Percentiles rank a stretch among this genome's conserved stretches.
phyloP scores from a whole-genome alignment of 352 stramenopile genomes.

The Phytopythium montanum region DNA sequence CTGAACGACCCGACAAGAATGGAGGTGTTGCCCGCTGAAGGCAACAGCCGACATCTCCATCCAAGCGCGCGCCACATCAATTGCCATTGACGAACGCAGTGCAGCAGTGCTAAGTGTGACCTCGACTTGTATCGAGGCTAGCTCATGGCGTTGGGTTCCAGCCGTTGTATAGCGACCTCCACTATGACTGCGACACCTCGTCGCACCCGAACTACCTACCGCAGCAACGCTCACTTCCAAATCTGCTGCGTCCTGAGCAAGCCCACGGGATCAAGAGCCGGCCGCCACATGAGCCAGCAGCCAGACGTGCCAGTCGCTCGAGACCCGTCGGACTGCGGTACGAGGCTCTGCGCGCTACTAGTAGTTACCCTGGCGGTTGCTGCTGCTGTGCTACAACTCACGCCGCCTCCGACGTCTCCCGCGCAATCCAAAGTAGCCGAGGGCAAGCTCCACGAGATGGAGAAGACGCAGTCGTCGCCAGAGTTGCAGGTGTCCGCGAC shows the following conservation, averaged over 20 bases:
- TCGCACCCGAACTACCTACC: too few species aligned
- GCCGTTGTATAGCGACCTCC: too few species aligned
- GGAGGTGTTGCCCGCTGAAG: background rate
- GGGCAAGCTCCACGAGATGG: background rate
- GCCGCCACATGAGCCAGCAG: background rate
- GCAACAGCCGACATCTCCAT: background rate
- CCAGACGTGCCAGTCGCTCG: background rate
- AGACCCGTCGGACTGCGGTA: background rate
- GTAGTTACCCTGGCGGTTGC: background rate
- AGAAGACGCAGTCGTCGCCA: background rate
- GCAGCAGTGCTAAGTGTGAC: too few species aligned
- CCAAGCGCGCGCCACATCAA: too few species aligned
- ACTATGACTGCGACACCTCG: too few species aligned
- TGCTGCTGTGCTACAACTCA: background rate
- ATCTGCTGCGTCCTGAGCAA: too few species aligned
- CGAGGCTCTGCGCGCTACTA: background rate
- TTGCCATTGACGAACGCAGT: too few species aligned
- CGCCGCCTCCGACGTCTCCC: background rate
- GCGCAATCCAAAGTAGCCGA: background rate
- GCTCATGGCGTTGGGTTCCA: too few species aligned
- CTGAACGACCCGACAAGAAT: background rate
- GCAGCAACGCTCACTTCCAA: too few species aligned
- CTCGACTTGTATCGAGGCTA: too few species aligned
- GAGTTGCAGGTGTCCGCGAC: constrained; percentile 5
- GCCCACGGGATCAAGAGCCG: too few species aligned